These are phyloP conservation scores for Vaccinium darrowii DNA, from an alignment of 148 eudicot genomes.

Conservation along the genomic window DNA sequence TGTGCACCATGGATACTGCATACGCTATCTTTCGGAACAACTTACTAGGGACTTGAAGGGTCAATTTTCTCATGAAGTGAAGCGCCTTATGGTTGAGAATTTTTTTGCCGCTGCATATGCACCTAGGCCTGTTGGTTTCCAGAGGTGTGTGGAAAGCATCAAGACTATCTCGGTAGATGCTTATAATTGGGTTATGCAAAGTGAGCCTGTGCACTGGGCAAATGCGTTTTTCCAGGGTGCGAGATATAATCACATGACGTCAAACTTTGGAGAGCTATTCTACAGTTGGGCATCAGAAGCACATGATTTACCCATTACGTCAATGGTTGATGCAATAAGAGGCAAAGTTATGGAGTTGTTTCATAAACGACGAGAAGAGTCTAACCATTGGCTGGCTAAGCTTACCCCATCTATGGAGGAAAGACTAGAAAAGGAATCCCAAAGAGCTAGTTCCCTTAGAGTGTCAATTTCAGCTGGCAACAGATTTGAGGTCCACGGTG, in stretches of 20 bases:
- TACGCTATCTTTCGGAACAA: conserved; percentile 57
- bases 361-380: conserved; percentile 47
- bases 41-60: conserved; percentile 69
- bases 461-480: conserved; percentile 51
- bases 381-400: conserved; percentile 64
- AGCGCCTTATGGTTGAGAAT: conserved; percentile 79
- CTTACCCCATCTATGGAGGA: conserved; percentile 88
- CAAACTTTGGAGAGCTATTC: conserved; percentile 79
- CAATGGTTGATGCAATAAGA: conserved; percentile 83
- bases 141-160: conserved; percentile 56
- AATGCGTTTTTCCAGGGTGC: conserved; percentile 76
- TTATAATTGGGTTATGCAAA: conserved; percentile 75
- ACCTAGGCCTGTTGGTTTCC: conserved; percentile 57
- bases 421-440: conserved; percentile 62
- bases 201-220: conserved; percentile 85
- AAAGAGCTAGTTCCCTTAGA: conserved; percentile 54
- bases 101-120: conserved; percentile 77
- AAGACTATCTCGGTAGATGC: conserved; percentile 81
- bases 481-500: conserved; percentile 81
- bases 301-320: conserved; percentile 88
- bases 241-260: conserved; percentile 76
- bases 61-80: conserved; percentile 83
- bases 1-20: conserved; percentile 72
- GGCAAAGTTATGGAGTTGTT: conserved; percentile 72
- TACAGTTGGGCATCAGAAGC: conserved; percentile 95